A percentile compares a stretch with the other conserved stretches of the same genome.
Conservation (phyloP, 164 flowering plant genomes). For the Platanus orientalis region DNA sequence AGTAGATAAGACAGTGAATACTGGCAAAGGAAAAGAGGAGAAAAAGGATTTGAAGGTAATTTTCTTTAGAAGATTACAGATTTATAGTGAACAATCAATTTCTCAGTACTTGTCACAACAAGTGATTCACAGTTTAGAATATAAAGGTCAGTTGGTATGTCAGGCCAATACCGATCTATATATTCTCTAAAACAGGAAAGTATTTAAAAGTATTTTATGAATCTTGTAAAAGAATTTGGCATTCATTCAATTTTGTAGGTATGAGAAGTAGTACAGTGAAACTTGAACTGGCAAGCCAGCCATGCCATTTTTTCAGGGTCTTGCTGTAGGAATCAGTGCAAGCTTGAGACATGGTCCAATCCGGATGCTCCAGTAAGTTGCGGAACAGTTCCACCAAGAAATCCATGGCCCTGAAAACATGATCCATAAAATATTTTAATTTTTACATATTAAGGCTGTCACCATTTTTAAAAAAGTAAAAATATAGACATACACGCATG, state of each 20-base stretch:
- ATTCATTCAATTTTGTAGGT: conserved; percentile 8
- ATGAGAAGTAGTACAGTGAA: conserved; percentile 27
- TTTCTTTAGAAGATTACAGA: too few species aligned
- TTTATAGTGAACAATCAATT: background rate
- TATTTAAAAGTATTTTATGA: background rate
- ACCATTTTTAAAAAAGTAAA: too few species aligned
- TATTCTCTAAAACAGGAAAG: background rate
- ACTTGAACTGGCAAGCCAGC: conserved; percentile 61
- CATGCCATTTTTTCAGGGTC: conserved; percentile 92
- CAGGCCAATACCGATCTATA: background rate
- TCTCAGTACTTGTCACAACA: background rate
- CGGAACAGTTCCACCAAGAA: conserved; percentile 61
- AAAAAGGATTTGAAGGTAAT: too few species aligned
- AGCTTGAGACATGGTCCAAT: conserved; percentile 72
- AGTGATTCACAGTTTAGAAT: background rate
- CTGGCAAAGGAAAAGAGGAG: too few species aligned
- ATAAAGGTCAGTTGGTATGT: background rate
- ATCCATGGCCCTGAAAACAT: conserved; percentile 61
- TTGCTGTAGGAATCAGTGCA: conserved; percentile 73
- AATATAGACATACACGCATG: too few species aligned
- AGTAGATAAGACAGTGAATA: too few species aligned
- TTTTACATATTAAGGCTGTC: background rate
- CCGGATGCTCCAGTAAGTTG: conserved; percentile 48
- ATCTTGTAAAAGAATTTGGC: background rate
- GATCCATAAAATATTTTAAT: background rate